Evolutionary conservation across 1,284 basidiomycete genomes (phyloP).

Genomic region (Rhizoctonia solani): DNA sequence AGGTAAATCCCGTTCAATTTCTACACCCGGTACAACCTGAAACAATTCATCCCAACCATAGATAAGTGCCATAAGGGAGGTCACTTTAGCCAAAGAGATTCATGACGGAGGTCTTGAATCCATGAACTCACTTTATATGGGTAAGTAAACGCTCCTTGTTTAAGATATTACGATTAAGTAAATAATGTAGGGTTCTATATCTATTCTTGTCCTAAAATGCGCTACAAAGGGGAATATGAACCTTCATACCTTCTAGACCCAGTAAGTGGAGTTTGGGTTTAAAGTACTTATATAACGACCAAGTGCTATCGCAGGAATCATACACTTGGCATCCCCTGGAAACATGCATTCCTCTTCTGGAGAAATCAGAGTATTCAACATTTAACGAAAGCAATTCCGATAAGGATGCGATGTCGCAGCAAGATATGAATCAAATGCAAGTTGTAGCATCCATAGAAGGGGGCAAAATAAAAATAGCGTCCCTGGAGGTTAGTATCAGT

Average conservation of each 20-base stretch:
- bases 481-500: neutral
- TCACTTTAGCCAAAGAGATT: slow-evolving; percentile 72
- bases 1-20: slow-evolving; percentile 54
- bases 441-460: neutral
- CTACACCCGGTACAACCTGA: neutral
- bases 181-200: slow-evolving; percentile 79
- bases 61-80: slow-evolving; percentile 84
- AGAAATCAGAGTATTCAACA: slow-evolving; percentile 66
- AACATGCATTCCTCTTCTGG: slow-evolving; percentile 62
- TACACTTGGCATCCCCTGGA: slow-evolving; percentile 75
- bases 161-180: neutral
- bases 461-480: slow-evolving; percentile 1
- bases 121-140: slow-evolving; percentile 81
- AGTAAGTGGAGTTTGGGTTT: slow-evolving; percentile 49
- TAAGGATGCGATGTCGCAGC: slow-evolving; percentile 10
- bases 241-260: slow-evolving; percentile 92
- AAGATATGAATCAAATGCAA: slow-evolving; percentile 21
- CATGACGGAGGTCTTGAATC: slow-evolving; percentile 64
- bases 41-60: neutral
- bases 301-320: slow-evolving; percentile 59
- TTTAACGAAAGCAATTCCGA: slow-evolving; percentile 58
- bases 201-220: slow-evolving; percentile 92
- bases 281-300: neutral
- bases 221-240: slow-evolving; percentile 90
- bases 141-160: slow-evolving; percentile 56